Percentiles rank a stretch among this genome's conserved stretches.
phyloP scores from a whole-genome alignment of 495 filamentous ascomycete genomes.

The Chlorociboria aeruginascens region DNA sequence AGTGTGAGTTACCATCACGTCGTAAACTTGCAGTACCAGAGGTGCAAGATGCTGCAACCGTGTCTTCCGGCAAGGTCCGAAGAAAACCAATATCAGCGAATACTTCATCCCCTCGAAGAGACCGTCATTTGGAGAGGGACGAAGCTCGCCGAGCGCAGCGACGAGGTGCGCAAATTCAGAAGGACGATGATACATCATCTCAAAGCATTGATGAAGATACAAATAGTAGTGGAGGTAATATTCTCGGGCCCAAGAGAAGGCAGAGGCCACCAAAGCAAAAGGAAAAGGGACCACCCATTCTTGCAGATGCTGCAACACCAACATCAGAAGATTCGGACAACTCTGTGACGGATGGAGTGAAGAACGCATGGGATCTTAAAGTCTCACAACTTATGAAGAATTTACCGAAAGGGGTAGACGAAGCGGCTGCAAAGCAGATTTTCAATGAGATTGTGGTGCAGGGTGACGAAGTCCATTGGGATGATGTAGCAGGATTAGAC shows the following conservation, averaged over 20 bases:
- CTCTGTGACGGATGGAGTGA: slow-evolving; percentile 3
- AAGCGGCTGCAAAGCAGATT: slow-evolving; percentile 74
- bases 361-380: slow-evolving; percentile 36
- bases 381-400: slow-evolving; percentile 53
- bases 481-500: slow-evolving; percentile 85
- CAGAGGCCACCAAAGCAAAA: slow-evolving; percentile 11
- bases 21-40: slow-evolving; percentile 3
- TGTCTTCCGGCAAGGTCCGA: slow-evolving; percentile 2
- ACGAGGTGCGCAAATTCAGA: slow-evolving; percentile 12
- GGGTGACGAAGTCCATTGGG: slow-evolving; percentile 92
- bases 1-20: slow-evolving; percentile 12
- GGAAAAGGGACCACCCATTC: slow-evolving; percentile 13
- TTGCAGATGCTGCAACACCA: slow-evolving; percentile 17
- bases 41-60: background rate
- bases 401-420: slow-evolving; percentile 70
- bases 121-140: slow-evolving; percentile 14
- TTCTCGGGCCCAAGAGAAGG: slow-evolving; percentile 7
- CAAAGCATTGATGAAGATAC: slow-evolving; percentile 25
- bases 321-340: slow-evolving; percentile 14
- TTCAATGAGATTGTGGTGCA: slow-evolving; percentile 93
- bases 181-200: slow-evolving; percentile 21
- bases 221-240: slow-evolving; percentile 23
- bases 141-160: slow-evolving; percentile 10
- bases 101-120: slow-evolving; percentile 21
- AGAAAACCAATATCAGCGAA: slow-evolving; percentile 17